These are phyloP conservation scores for Myrica gale DNA, from an alignment of 306 rosid species.

Conservation along the genomic window DNA sequence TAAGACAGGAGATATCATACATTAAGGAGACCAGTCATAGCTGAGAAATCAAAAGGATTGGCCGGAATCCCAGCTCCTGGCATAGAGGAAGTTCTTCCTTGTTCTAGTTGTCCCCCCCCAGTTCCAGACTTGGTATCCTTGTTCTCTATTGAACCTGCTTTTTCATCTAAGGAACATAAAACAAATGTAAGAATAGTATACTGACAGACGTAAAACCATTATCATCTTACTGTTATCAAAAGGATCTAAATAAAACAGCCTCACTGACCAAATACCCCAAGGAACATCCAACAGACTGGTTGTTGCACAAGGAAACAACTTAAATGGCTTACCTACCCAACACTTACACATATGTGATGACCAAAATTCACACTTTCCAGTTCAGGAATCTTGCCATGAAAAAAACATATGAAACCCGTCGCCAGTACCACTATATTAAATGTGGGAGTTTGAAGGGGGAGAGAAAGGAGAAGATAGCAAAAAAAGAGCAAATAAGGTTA, in stretches of 20 bases:
- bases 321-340: slow-evolving; percentile 12
- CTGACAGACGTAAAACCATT: slow-evolving; percentile 1
- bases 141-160: slow-evolving; percentile 52
- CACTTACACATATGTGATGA: background rate
- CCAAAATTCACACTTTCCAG: background rate
- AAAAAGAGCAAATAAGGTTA: background rate
- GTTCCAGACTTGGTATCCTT: slow-evolving; percentile 49
- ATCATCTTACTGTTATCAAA: background rate
- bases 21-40: slow-evolving; percentile 91
- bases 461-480: no score
- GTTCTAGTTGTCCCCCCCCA: slow-evolving; percentile 49
- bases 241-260: slow-evolving; percentile 15
- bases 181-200: slow-evolving; percentile 21
- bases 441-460: background rate
- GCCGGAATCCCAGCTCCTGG: slow-evolving; percentile 55
- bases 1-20: slow-evolving; percentile 38
- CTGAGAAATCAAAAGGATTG: slow-evolving; percentile 93
- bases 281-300: background rate
- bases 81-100: slow-evolving; percentile 40
- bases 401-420: background rate
- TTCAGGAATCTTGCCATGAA: background rate
- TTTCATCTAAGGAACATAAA: slow-evolving; percentile 50
- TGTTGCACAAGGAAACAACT: slow-evolving; percentile 1
- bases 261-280: background rate
- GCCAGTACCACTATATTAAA: background rate